These are phyloP conservation scores for Neofusicoccum cordaticola DNA, from an alignment of 2,329 filamentous ascomycete genomes.

Conservation along the genomic window DNA sequence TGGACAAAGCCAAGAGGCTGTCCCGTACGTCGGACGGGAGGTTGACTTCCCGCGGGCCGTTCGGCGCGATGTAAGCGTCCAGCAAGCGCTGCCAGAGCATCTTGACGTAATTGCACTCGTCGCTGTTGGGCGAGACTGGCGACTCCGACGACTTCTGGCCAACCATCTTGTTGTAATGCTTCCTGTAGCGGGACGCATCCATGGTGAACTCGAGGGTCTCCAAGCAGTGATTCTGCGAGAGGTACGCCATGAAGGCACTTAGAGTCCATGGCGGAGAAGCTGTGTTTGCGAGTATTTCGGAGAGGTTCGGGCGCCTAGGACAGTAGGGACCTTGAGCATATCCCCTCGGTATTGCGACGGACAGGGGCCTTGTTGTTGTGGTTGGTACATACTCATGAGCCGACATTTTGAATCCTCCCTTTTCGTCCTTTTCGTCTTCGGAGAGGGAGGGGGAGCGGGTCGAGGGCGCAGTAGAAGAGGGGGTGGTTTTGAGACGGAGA, in stretches of 20 bases:
- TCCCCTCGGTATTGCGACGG: constrained; percentile 48
- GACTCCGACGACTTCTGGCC: constrained; percentile 46
- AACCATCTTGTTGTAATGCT: constrained; percentile 60
- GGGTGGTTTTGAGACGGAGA: constrained; percentile 31
- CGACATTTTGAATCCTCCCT: constrained; percentile 44
- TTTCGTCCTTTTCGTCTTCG: constrained; percentile 26
- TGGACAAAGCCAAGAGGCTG: constrained; percentile 64
- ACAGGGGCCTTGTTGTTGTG: constrained; percentile 40
- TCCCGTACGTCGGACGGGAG: constrained; percentile 83
- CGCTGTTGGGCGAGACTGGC: constrained; percentile 50
- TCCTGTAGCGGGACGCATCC: constrained; percentile 82
- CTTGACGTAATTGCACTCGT: constrained; percentile 67
- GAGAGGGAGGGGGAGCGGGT: constrained; percentile 29
- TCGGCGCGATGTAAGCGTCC: constrained; percentile 84
- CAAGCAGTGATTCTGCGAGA: constrained; percentile 94
- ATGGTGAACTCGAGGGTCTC: constrained; percentile 96
- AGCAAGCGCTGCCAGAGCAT: constrained; percentile 85
- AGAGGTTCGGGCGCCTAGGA: constrained; percentile 67
- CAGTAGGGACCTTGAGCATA: constrained; percentile 49
- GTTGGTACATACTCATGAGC: constrained; percentile 48
- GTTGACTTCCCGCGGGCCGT: constrained; percentile 84
- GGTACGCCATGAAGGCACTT: constrained; percentile 90
- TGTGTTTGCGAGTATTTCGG: constrained; percentile 83
- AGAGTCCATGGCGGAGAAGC: constrained; percentile 87
- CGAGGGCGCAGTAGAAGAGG: constrained; percentile 29